Conservation (phyloP, 768 basidiomycete genomes). For the Kwoniella europaea region DNA sequence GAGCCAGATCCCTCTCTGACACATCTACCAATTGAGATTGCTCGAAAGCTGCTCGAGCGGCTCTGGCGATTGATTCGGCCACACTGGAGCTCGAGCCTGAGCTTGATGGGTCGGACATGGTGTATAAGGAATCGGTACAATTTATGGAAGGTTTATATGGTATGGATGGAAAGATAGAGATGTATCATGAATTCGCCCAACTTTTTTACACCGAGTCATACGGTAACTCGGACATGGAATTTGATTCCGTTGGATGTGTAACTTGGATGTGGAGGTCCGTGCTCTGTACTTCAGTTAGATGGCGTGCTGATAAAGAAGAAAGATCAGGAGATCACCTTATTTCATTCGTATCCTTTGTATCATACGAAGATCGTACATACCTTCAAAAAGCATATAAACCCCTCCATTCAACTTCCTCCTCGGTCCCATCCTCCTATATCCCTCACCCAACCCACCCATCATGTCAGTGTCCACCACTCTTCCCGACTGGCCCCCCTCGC, state of each 20-base stretch:
- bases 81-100: conserved; percentile 20
- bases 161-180: too few relatives aligned
- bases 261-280: neutral
- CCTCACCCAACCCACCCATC: neutral
- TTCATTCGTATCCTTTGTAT: neutral
- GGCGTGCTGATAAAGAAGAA: conserved; percentile 5
- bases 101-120: conserved; percentile 22
- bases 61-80: conserved; percentile 69
- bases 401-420: neutral
- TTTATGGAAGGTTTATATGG: too few relatives aligned
- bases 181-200: neutral
- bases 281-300: neutral
- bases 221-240: too few relatives aligned
- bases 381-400: neutral
- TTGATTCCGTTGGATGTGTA: neutral
- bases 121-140: neutral
- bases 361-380: neutral
- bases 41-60: conserved; percentile 83
- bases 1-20: conserved; percentile 71
- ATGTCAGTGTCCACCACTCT: conserved; percentile 32
- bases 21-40: conserved; percentile 78
- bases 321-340: neutral
- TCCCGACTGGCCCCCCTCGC: conserved; percentile 72
- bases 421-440: neutral
- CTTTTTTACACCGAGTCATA: neutral